These are phyloP conservation scores for Apostasia ramifera DNA, from an alignment of 106 monocot genomes.

Conservation along the genomic window DNA sequence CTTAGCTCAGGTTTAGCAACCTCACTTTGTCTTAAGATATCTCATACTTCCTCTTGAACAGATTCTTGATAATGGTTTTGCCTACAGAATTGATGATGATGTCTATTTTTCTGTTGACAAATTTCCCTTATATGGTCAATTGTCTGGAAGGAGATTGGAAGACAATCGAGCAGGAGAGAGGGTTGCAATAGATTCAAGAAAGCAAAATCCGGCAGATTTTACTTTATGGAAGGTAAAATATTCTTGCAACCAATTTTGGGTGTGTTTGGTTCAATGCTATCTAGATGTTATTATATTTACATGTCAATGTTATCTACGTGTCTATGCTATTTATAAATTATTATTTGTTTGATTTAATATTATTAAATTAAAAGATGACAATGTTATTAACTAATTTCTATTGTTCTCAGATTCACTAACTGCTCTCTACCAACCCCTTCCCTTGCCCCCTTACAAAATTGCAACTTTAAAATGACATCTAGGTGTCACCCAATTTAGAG, in stretches of 20 bases:
- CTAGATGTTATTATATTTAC: no score
- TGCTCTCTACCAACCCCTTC: background rate
- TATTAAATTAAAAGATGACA: no score
- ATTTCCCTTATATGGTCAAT: slow-evolving; percentile 72
- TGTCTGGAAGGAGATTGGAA: slow-evolving; percentile 86
- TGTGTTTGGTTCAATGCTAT: background rate
- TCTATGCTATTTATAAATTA: background rate
- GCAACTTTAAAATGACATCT: no score
- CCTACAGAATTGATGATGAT: slow-evolving; percentile 73
- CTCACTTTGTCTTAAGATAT: background rate
- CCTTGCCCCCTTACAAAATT: background rate
- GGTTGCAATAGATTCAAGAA: slow-evolving; percentile 81
- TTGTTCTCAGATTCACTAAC: background rate
- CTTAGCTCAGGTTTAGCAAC: background rate
- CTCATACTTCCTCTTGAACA: slow-evolving; percentile 24
- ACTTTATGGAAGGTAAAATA: slow-evolving; percentile 90
- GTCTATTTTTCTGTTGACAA: slow-evolving; percentile 93
- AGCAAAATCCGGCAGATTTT: slow-evolving; percentile 97
- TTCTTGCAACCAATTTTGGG: background rate
- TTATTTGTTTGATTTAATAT: background rate
- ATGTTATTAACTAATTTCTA: background rate
- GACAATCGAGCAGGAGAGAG: slow-evolving; percentile 91
- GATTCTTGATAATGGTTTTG: slow-evolving; percentile 88
- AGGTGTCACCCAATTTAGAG: no score
- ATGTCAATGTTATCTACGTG: background rate